Evolutionary conservation across 257 asterid species (phyloP), one percentile per base, ranked within the genome.

Genomic region (Solanum chilense): DNA sequence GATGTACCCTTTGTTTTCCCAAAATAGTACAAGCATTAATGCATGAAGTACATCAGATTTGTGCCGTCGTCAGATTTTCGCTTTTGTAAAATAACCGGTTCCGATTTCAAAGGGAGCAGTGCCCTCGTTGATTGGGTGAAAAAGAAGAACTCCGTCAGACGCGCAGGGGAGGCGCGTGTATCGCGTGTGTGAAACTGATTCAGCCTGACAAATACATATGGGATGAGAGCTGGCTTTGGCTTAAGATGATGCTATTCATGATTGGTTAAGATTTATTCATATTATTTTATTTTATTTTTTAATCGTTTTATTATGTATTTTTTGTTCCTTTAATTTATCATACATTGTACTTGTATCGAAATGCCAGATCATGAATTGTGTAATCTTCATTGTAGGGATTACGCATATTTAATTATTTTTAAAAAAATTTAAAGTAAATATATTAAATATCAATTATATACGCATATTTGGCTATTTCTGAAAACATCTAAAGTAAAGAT

Each of bases 201-300:
- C 47, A 45, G 21, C 88, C 90, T 77, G 88, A 85, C 90, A 85
- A 85, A 45, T 77, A 77, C 86, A 47, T 77, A 85, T 66, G 44
- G 49, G 84, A 52, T 70, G 60, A 73, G 70, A 42, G 90, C 73
- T 84, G 86, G 88, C 76, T 64, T 74, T 85, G 52, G 73, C 33
- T 56, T 18, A 31, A 81, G 85, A 47, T 80, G 45, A 25, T 74
- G 52, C 37, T 45, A 21, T 80, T 31, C 85, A 29, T 80, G 44
- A 80, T 49, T 80, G 85, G 68, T 80, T 47, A 29, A 47, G 68
- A 80, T 11, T 29, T 44, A 29, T 29, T 47, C 23, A 80, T 15
- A 47, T 29, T 47, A 64, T 64, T 25, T 25, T 25, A 56, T 3
- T 56, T 56, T 58, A 58, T 25, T 64, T n/a, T 64, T 64, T 5